phyloP scores from a whole-genome alignment of 2,329 filamentous ascomycete species.

The Furcasterigmium furcatum region DNA sequence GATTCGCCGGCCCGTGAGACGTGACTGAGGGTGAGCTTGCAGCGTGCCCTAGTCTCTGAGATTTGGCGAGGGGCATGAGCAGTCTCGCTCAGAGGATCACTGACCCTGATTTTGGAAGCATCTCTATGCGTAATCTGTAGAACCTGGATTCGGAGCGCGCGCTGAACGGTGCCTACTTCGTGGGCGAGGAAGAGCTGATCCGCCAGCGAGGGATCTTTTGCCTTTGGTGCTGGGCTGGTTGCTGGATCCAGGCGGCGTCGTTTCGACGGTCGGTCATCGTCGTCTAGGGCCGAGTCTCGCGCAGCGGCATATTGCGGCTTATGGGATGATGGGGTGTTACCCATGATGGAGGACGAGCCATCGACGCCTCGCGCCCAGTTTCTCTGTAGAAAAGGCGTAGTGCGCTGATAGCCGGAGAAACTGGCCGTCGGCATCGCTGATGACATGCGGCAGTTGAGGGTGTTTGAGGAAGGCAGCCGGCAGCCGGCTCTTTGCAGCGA shows the following conservation, averaged over 20 bases:
- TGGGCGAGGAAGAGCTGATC: slow-evolving; percentile 28
- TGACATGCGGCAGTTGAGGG: slow-evolving; percentile 22
- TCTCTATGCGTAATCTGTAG: slow-evolving; percentile 50
- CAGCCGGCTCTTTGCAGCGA: too few species aligned
- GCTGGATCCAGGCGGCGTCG: slow-evolving; percentile 45
- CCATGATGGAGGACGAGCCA: slow-evolving; percentile 44
- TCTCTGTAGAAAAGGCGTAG: slow-evolving; percentile 51
- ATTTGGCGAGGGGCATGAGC: slow-evolving; percentile 26
- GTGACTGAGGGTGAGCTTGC: slow-evolving; percentile 37
- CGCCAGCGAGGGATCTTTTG: slow-evolving; percentile 17
- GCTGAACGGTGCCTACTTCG: slow-evolving; percentile 28
- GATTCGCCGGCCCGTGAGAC: slow-evolving; percentile 7
- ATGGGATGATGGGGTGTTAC: slow-evolving; percentile 37
- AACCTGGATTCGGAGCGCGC: slow-evolving; percentile 48
- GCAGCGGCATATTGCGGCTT: slow-evolving; percentile 21
- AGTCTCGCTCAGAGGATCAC: slow-evolving; percentile 3
- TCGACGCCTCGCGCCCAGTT: slow-evolving; percentile 48
- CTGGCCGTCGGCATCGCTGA: slow-evolving; percentile 45
- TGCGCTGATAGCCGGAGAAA: slow-evolving; percentile 36
- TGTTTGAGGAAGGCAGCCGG: neutral
- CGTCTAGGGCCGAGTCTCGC: slow-evolving; percentile 21
- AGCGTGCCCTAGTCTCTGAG: slow-evolving; percentile 32
- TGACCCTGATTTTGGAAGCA: slow-evolving; percentile 25
- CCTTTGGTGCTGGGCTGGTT: neutral
- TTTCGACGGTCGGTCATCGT: slow-evolving; percentile 39